Percentiles rank a stretch among this genome's conserved stretches.
phyloP scores from a whole-genome alignment of 371 early-diverging fungal genomes.

The Mortierella sp. region DNA sequence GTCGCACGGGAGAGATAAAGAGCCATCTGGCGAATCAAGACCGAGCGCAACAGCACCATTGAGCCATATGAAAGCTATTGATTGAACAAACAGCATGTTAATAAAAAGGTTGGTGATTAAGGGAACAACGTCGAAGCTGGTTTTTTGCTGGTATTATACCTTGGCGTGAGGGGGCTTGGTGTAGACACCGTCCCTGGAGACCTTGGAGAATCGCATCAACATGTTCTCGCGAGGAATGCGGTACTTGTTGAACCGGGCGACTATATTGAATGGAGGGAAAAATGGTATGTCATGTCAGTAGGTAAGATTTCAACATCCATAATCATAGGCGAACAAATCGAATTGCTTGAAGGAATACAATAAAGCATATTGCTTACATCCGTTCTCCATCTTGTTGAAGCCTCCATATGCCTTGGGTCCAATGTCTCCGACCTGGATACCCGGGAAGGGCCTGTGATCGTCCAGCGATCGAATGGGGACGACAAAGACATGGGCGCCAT shows the following conservation, averaged over 20 bases:
- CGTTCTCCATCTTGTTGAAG: conserved; percentile 87
- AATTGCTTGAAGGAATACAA: too few species aligned
- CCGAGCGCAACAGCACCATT: conserved; percentile 81
- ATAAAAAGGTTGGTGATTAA: not conserved
- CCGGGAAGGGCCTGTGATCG: conserved; percentile 80
- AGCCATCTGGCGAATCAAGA: conserved; percentile 70
- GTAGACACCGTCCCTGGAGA: conserved; percentile 77
- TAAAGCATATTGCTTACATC: conserved; percentile 71
- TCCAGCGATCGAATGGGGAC: conserved; percentile 85
- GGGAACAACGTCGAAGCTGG: conserved; percentile 10
- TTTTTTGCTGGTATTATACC: conserved; percentile 20
- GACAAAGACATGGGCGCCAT: conserved; percentile 87
- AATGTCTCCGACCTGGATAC: conserved; percentile 92
- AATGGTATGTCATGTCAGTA: not conserved
- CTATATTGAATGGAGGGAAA: not conserved
- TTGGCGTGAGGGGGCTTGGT: conserved; percentile 80
- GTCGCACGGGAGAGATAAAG: conserved; percentile 70
- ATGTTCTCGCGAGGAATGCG: conserved; percentile 84
- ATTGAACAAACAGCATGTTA: too few species aligned
- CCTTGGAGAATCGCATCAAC: conserved; percentile 84
- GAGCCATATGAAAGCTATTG: conserved; percentile 75
- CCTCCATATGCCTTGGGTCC: conserved; percentile 87
- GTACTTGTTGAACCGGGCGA: conserved; percentile 58
- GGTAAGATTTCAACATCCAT: too few species aligned
- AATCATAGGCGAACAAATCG: too few species aligned